Evolutionary conservation across 768 basidiomycete genomes (phyloP).

Genomic region (Boletus subcaerulescens): DNA sequence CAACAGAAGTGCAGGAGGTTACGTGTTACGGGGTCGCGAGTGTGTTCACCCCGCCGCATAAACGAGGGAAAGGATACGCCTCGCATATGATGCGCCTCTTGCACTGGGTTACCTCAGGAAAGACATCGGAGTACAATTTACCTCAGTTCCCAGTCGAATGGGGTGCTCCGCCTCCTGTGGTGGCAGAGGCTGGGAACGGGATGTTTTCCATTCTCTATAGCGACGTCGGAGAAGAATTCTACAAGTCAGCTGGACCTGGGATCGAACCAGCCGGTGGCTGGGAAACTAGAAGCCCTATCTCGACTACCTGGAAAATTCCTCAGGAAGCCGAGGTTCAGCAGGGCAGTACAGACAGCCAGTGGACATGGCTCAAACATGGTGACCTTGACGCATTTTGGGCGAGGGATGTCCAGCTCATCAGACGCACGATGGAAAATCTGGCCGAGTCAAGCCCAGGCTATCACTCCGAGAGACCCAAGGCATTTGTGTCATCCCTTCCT

Average conservation of each 20-base stretch:
- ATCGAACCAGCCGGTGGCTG: slow-evolving; percentile 39
- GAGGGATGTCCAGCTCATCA: slow-evolving; percentile 39
- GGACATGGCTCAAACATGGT: slow-evolving; percentile 33
- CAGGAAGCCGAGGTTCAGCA: slow-evolving; percentile 1
- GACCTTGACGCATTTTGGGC: slow-evolving; percentile 39
- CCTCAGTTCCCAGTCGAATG: slow-evolving; percentile 38
- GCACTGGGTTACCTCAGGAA: slow-evolving; percentile 50
- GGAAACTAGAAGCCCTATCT: slow-evolving; percentile 35
- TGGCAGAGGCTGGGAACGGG: slow-evolving; percentile 37
- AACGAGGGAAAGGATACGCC: slow-evolving; percentile 57
- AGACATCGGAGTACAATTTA: slow-evolving; percentile 25
- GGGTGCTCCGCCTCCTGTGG: slow-evolving; percentile 42
- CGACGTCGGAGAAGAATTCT: slow-evolving; percentile 49
- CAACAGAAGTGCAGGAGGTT: slow-evolving; percentile 29
- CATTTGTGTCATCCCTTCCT: slow-evolving; percentile 41
- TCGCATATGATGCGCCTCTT: slow-evolving; percentile 62
- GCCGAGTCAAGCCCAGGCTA: slow-evolving; percentile 4
- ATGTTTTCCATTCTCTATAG: slow-evolving; percentile 51
- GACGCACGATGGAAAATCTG: slow-evolving; percentile 26
- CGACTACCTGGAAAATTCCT: slow-evolving; percentile 41
- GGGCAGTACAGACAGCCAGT: slow-evolving; percentile 4
- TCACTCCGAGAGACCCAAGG: slow-evolving; percentile 10
- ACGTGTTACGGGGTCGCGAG: slow-evolving; percentile 52
- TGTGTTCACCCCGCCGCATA: slow-evolving; percentile 50
- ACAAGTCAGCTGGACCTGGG: slow-evolving; percentile 39